A percentile compares a stretch with the other conserved stretches of the same genome.
phyloP scores from a whole-genome alignment of 192 early-diverging fungal species.

The Coemansia biformis region DNA sequence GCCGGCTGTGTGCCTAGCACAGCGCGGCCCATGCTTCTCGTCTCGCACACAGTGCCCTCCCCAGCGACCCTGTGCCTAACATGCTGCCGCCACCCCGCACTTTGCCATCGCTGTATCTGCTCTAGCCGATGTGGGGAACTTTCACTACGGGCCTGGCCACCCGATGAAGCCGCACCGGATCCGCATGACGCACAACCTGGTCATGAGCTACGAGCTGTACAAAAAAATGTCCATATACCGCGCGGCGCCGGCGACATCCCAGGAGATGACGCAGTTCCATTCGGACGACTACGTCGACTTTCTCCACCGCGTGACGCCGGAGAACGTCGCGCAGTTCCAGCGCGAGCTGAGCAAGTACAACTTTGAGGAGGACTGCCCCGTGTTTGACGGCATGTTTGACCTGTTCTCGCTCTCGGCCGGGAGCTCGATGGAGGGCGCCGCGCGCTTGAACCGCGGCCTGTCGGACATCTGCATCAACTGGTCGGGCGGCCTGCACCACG shows the following conservation, averaged over 20 bases:
- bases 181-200: slow-evolving; percentile 92
- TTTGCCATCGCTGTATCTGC: neutral
- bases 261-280: slow-evolving; percentile 95
- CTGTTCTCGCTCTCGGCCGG: slow-evolving; percentile 89
- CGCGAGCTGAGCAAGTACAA: slow-evolving; percentile 69
- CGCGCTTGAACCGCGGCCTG: slow-evolving; percentile 73
- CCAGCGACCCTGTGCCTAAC: too few relatives aligned
- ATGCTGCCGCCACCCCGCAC: neutral
- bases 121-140: slow-evolving; percentile 66
- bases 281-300: slow-evolving; percentile 94
- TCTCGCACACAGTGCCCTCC: too few relatives aligned
- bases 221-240: slow-evolving; percentile 87
- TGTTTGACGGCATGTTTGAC: slow-evolving; percentile 96
- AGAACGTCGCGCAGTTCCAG: slow-evolving; percentile 63
- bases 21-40: neutral
- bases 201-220: slow-evolving; percentile 92
- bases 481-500: slow-evolving; percentile 96
- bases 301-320: slow-evolving; percentile 73
- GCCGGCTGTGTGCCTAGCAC: neutral
- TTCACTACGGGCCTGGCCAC: slow-evolving; percentile 89
- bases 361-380: slow-evolving; percentile 95
- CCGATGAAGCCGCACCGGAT: slow-evolving; percentile 98
- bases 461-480: slow-evolving; percentile 96
- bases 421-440: slow-evolving; percentile 91
- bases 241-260: slow-evolving; percentile 77